These are phyloP conservation scores for Jacaranda mimosifolia DNA, from an alignment of 257 asterid genomes.

Conservation along the genomic window DNA sequence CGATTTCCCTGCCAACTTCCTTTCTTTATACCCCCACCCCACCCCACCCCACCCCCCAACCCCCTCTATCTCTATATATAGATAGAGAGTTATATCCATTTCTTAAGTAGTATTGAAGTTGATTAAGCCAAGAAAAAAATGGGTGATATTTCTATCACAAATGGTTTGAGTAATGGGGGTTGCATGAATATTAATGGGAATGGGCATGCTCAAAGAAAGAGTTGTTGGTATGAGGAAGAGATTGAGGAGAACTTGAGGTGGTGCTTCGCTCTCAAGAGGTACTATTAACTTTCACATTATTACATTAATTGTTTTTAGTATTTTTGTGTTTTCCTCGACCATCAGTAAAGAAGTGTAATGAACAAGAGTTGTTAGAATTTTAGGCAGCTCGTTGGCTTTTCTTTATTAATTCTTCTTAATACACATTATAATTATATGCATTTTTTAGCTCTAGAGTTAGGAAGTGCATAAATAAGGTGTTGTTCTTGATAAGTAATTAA, in stretches of 20 bases:
- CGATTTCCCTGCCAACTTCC: slow-evolving; percentile 33
- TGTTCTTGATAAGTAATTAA: no score
- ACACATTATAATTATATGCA: no score
- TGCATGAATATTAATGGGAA: slow-evolving; percentile 48
- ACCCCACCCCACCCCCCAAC: neutral
- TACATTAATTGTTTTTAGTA: no score
- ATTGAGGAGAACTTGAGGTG: slow-evolving; percentile 92
- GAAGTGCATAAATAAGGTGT: no score
- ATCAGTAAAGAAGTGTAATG: no score
- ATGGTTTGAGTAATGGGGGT: slow-evolving; percentile 45
- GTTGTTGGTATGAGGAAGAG: slow-evolving; percentile 99
- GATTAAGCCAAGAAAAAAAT: slow-evolving; percentile 35
- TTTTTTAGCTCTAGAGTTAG: no score
- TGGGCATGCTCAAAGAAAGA: slow-evolving; percentile 71
- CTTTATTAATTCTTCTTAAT: no score
- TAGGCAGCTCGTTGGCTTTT: no score
- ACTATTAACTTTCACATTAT: slow-evolving; percentile 12
- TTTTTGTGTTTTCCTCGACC: no score
- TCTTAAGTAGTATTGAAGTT: neutral
- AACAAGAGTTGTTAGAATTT: no score
- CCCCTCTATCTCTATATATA: slow-evolving; percentile 25
- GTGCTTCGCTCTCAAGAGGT: slow-evolving; percentile 99
- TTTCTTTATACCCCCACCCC: slow-evolving; percentile 40
- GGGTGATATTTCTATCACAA: slow-evolving; percentile 80
- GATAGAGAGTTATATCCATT: neutral